A percentile compares a stretch with the other conserved stretches of the same genome.
Conservation (phyloP, 768 basidiomycete genomes). For the Mycena latifolia region DNA sequence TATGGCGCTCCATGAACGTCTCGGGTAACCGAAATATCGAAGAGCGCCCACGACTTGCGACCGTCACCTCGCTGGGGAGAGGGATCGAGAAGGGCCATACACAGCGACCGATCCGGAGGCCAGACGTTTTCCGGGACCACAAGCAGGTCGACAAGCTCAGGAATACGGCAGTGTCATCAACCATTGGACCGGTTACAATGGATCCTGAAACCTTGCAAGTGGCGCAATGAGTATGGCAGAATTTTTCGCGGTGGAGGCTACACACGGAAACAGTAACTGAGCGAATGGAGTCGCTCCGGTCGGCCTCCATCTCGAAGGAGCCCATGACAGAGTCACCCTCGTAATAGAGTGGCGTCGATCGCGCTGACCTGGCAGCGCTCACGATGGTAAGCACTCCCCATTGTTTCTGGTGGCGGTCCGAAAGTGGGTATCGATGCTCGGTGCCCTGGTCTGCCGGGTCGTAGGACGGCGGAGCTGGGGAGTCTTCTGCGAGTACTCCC, state of each 20-base stretch:
- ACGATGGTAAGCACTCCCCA: conserved; percentile 1
- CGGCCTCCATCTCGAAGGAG: not conserved
- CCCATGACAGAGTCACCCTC: conserved; percentile 11
- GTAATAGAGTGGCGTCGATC: conserved; percentile 10
- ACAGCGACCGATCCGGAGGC: not conserved
- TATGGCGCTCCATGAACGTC: conserved; percentile 19
- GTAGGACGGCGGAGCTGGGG: too few relatives aligned
- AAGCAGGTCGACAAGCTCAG: not conserved
- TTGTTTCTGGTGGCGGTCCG: not conserved
- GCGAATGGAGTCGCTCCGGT: not conserved
- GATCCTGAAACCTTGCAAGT: conserved; percentile 5
- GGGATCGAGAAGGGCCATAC: conserved; percentile 17
- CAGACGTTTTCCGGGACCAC: conserved; percentile 3
- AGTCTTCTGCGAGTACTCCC: too few relatives aligned
- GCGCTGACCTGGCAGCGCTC: conserved; percentile 13
- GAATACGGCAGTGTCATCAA: conserved; percentile 6
- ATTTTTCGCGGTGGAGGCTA: too few relatives aligned
- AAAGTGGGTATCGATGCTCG: conserved; percentile 6
- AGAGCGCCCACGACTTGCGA: not conserved
- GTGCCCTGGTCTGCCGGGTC: too few relatives aligned
- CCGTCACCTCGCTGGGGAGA: not conserved
- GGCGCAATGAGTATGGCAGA: too few relatives aligned
- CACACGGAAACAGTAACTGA: conserved; percentile 2
- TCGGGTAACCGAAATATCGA: conserved; percentile 3
- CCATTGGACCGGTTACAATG: conserved; percentile 2